Evolutionary conservation across 2,329 filamentous ascomycete genomes (phyloP).

Genomic region (Trichoderma arundinaceum): DNA sequence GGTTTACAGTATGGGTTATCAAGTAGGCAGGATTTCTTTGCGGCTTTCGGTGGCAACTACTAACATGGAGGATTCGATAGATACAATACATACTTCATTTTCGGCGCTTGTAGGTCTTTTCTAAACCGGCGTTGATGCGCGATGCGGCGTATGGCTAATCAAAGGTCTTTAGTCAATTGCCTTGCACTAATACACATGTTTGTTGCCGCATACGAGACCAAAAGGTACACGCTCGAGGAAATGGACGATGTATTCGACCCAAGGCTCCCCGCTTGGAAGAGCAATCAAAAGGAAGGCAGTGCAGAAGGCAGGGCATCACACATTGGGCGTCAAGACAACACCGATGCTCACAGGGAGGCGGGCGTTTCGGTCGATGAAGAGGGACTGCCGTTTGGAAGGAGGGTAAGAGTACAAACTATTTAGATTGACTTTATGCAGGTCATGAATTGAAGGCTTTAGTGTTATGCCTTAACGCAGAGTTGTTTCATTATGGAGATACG

Average conservation of each 20-base stretch:
- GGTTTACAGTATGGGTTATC: slow-evolving; percentile 50
- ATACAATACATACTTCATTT: slow-evolving; percentile 74
- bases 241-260: slow-evolving; percentile 72
- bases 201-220: slow-evolving; percentile 76
- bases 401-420: no score
- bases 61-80: slow-evolving; percentile 18
- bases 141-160: background rate
- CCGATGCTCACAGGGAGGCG: no score
- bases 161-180: slow-evolving; percentile 45
- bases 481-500: no score
- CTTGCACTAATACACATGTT: slow-evolving; percentile 73
- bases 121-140: background rate
- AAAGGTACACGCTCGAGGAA: slow-evolving; percentile 71
- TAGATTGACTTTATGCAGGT: no score
- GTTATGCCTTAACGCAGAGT: no score
- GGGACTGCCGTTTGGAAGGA: no score
- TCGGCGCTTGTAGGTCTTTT: slow-evolving; percentile 60
- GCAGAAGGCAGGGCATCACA: slow-evolving; percentile 45
- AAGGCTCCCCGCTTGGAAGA: slow-evolving; percentile 64
- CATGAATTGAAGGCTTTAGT: no score
- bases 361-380: no score
- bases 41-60: background rate
- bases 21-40: slow-evolving; percentile 44
- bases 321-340: no score
- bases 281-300: slow-evolving; percentile 46